These are phyloP conservation scores for Cajanus cajan DNA, from an alignment of 306 rosid species.

Conservation along the genomic window DNA sequence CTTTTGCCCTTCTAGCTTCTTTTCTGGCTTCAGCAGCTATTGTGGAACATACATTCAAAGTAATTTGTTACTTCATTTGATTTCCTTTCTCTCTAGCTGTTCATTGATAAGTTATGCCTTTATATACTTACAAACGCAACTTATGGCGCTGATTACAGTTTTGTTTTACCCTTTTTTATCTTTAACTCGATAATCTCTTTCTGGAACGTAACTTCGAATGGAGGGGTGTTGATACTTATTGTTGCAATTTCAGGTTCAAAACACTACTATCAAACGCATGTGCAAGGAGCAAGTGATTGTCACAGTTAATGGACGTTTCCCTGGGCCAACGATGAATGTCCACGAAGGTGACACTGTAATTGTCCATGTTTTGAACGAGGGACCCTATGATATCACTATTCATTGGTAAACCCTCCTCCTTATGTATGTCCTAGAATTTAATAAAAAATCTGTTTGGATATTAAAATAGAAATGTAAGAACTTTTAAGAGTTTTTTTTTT, in stretches of 20 bases:
- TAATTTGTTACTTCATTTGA: background rate
- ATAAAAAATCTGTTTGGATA: no score
- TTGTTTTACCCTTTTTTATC: background rate
- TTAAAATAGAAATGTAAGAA: no score
- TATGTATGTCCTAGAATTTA: background rate
- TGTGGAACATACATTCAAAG: background rate
- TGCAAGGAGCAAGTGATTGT: constrained; percentile 46
- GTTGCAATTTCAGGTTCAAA: constrained; percentile 31
- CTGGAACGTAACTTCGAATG: background rate
- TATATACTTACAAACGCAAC: background rate
- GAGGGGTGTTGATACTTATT: background rate
- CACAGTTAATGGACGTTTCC: constrained; percentile 46
- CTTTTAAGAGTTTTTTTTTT: no score
- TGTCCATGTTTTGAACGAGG: constrained; percentile 46
- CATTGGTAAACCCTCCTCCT: constrained; percentile 48
- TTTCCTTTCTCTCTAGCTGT: background rate
- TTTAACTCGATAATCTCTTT: background rate
- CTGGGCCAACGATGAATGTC: constrained; percentile 49
- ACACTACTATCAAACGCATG: constrained; percentile 35
- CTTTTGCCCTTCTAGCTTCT: background rate
- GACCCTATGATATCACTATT: constrained; percentile 49
- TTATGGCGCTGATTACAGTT: background rate
- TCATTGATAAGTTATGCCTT: no score
- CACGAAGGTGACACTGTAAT: constrained; percentile 52
- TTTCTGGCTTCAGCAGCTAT: background rate